Evolutionary conservation across 208 protist species (phyloP).

Genomic region (Leishmania arabica): DNA sequence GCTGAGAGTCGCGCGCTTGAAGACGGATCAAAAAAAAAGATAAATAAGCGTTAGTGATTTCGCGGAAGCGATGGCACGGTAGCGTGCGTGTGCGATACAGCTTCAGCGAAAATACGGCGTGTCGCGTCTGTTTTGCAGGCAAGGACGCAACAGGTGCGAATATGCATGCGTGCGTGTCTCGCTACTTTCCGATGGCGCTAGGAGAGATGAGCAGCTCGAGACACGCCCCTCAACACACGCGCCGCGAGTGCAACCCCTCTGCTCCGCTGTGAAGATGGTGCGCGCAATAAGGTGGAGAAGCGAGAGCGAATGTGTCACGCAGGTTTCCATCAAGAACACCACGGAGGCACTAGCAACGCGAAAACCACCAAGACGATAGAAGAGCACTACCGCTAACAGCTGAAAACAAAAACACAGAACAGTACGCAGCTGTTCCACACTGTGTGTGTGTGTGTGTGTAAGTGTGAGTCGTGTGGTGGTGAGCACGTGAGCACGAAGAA

Average conservation of each 20-base stretch:
- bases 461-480: not conserved
- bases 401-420: conserved; percentile 14
- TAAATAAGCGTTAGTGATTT: not conserved
- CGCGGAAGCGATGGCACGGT: not conserved
- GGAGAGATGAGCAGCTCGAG: not conserved
- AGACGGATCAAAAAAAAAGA: not conserved
- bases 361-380: not conserved
- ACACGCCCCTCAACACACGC: not conserved
- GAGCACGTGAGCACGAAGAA: not conserved
- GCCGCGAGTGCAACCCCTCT: not conserved
- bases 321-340: not conserved
- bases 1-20: not conserved
- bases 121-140: not conserved
- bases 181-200: no score
- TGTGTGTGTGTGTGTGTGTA: not conserved
- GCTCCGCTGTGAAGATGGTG: not conserved
- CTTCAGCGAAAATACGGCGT: not conserved
- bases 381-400: not conserved
- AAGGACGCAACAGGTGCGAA: not conserved
- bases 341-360: not conserved
- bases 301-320: not conserved
- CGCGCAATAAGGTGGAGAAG: not conserved
- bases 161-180: not conserved
- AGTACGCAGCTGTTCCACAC: conserved; percentile 5
- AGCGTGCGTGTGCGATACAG: not conserved